phyloP scores from a whole-genome alignment of 2,329 filamentous ascomycete genomes.

The Trichophyton mentagrophytes region DNA sequence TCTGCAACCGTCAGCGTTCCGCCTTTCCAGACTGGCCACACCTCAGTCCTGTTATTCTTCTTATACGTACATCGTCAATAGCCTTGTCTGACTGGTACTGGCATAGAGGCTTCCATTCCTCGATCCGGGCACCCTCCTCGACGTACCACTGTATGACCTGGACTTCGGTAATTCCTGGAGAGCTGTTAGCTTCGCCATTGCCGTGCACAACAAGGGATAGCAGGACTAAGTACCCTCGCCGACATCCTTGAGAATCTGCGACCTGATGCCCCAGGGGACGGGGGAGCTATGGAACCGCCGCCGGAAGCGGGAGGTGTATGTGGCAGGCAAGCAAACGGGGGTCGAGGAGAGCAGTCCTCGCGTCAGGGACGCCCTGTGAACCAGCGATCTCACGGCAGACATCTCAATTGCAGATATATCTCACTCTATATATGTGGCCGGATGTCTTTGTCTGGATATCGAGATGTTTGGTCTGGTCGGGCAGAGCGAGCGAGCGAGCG shows the following conservation, averaged over 20 bases:
- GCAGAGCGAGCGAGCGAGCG: no score
- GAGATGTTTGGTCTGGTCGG: background rate
- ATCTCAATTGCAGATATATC: background rate
- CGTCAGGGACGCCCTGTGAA: constrained; percentile 20
- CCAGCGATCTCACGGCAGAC: constrained; percentile 15
- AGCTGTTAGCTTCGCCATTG: constrained; percentile 12
- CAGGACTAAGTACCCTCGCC: constrained; percentile 26
- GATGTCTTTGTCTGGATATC: background rate
- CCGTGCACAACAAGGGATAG: no score
- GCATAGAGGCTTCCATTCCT: constrained; percentile 95
- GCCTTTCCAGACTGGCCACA: background rate
- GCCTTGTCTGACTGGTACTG: constrained; percentile 99
- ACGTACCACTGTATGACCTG: constrained; percentile 99
- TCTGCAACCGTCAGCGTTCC: constrained; percentile 44
- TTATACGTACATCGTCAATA: constrained; percentile 40
- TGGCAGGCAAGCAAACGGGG: constrained; percentile 1
- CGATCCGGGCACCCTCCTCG: constrained; percentile 82
- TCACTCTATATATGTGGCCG: background rate
- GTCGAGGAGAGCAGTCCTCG: constrained; percentile 18
- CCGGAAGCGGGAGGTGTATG: constrained; percentile 12
- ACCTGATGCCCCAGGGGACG: constrained; percentile 25
- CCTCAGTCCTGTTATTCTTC: no score
- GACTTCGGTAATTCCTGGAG: constrained; percentile 86
- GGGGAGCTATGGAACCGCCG: constrained; percentile 27
- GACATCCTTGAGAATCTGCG: constrained; percentile 33